Evolutionary conservation across 306 rosid species (phyloP).

Genomic region (Lotus japonicus): DNA sequence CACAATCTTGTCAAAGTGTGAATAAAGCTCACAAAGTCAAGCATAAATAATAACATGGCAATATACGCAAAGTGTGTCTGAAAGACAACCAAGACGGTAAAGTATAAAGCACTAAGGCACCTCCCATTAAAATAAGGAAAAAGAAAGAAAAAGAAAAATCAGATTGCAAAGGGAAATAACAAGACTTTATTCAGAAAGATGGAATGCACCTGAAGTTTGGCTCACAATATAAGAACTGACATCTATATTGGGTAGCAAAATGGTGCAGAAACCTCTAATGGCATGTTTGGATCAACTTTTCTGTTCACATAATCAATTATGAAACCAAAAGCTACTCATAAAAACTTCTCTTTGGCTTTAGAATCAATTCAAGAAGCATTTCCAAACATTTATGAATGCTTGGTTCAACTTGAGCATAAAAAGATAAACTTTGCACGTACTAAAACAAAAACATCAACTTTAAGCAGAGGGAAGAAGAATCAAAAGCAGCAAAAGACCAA

Average conservation of each 20-base stretch:
- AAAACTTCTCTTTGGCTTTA: no score
- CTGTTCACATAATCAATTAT: no score
- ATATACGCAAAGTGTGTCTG: constrained; percentile 15
- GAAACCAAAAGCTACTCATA: no score
- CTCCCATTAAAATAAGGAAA: neutral
- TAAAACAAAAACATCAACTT: neutral
- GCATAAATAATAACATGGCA: neutral
- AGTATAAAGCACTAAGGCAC: constrained; percentile 13
- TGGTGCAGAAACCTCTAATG: neutral
- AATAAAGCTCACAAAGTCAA: neutral
- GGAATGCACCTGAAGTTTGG: neutral
- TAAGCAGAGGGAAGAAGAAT: neutral
- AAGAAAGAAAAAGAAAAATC: neutral
- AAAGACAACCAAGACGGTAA: constrained; percentile 1
- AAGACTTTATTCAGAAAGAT: neutral
- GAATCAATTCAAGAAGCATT: no score
- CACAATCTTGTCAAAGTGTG: neutral
- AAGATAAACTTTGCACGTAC: neutral
- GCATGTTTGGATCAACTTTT: neutral
- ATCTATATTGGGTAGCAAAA: constrained; percentile 2
- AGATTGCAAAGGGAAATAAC: neutral
- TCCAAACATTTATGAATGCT: no score
- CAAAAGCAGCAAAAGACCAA: neutral
- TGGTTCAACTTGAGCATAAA: neutral
- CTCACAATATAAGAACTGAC: no score